These are phyloP conservation scores for Vaccinium vitisidaea DNA, from an alignment of 148 eudicot genomes.

Conservation along the genomic window DNA sequence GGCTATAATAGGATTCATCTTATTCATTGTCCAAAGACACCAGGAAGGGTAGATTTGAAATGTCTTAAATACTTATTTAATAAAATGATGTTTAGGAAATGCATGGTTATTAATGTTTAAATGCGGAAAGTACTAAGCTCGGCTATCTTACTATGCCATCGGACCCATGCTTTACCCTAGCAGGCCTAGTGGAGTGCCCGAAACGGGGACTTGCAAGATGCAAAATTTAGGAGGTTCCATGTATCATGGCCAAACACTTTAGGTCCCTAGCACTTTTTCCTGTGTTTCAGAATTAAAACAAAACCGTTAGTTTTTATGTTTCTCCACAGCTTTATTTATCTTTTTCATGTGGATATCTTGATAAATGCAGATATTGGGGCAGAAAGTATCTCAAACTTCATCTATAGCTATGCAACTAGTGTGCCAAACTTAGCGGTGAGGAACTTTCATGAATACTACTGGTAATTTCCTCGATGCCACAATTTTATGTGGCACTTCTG, in stretches of 20 bases:
- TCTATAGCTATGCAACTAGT: constrained; percentile 60
- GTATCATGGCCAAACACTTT: background rate
- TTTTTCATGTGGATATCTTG: constrained; percentile 3
- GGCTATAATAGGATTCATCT: background rate
- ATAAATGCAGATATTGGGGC: constrained; percentile 50
- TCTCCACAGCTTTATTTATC: background rate
- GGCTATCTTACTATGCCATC: background rate
- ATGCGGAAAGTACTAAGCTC: background rate
- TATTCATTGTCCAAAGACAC: background rate
- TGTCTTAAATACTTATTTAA: background rate
- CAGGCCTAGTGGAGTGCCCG: background rate
- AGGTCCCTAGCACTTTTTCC: background rate
- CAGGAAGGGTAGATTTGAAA: background rate
- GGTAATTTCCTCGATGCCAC: constrained; percentile 46
- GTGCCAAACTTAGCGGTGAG: constrained; percentile 74
- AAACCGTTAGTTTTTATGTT: background rate
- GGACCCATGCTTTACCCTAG: background rate
- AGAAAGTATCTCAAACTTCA: constrained; percentile 53
- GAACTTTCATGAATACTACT: constrained; percentile 56
- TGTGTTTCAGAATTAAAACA: background rate
- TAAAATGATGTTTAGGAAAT: background rate
- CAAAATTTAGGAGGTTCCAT: background rate
- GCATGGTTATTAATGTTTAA: background rate
- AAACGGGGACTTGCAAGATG: background rate
- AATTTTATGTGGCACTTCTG: constrained; percentile 19